A percentile compares a stretch with the other conserved stretches of the same genome.
Conservation (phyloP, 495 filamentous ascomycete species). For the Aspergillus campestris region DNA sequence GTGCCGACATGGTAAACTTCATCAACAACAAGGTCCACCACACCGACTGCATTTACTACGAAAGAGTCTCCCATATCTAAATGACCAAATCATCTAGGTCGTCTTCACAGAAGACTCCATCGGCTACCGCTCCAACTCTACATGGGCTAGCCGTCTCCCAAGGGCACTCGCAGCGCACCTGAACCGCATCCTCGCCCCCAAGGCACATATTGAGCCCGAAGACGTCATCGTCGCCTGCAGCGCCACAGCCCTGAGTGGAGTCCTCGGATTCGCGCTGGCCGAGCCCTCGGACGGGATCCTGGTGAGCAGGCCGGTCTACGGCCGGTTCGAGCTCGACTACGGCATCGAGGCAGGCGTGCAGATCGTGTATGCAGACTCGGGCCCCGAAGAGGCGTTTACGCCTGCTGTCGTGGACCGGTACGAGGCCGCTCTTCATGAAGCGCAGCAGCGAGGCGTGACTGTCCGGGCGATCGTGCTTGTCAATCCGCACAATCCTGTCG, state of each 20-base stretch:
- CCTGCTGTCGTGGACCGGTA: constrained; percentile 22
- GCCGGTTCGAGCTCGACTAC: constrained; percentile 33
- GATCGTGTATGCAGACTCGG: constrained; percentile 28
- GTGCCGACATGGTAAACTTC: constrained; percentile 21
- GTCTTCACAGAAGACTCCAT: constrained; percentile 19
- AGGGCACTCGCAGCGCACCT: constrained; percentile 26
- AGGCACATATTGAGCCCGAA: constrained; percentile 20
- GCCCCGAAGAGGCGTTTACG: constrained; percentile 20
- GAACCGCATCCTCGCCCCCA: constrained; percentile 29
- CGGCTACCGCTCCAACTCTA: constrained; percentile 24
- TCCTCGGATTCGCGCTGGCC: constrained; percentile 33
- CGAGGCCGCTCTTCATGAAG: constrained; percentile 18
- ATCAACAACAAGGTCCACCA: constrained; percentile 23
- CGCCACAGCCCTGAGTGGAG: constrained; percentile 26
- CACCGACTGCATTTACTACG: no score
- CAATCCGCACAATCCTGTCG: constrained; percentile 42
- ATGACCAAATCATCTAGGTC: constrained; percentile 8
- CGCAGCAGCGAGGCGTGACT: constrained; percentile 8
- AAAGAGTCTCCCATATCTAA: no score
- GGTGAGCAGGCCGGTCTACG: constrained; percentile 32
- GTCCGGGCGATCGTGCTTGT: constrained; percentile 18
- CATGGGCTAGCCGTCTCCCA: constrained; percentile 20
- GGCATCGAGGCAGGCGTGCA: constrained; percentile 26
- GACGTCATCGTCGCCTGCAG: constrained; percentile 31
- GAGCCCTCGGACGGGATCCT: constrained; percentile 38